Conservation (phyloP, 169 alveolate genomes). For the Plasmodium adleri region DNA sequence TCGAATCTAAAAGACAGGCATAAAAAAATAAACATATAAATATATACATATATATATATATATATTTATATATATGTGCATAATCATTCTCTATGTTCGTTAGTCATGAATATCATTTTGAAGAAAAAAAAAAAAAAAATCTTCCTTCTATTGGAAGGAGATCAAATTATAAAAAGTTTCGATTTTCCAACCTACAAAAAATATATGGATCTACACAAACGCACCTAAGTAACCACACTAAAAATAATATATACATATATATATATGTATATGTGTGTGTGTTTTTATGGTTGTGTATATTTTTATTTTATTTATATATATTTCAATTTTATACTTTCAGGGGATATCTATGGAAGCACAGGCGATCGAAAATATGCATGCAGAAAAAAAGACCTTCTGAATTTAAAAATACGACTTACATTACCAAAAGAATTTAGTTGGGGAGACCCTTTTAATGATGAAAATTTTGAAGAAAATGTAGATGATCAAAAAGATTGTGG, state of each 20-base stretch:
- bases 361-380: slow-evolving; percentile 31
- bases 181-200: slow-evolving; percentile 2
- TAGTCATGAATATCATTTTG: background rate
- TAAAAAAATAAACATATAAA: background rate
- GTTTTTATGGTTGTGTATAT: background rate
- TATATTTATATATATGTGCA: background rate
- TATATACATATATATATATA: background rate
- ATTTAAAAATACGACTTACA: slow-evolving; percentile 56
- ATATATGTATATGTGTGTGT: background rate
- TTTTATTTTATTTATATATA: background rate
- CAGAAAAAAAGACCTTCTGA: background rate
- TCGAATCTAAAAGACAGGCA: background rate
- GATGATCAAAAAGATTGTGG: slow-evolving; percentile 95
- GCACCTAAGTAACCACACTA: background rate
- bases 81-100: background rate
- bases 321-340: background rate
- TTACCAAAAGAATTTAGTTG: slow-evolving; percentile 82
- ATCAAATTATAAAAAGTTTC: slow-evolving; percentile 28
- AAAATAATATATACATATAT: background rate
- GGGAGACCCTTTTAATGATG: slow-evolving; percentile 87
- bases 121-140: slow-evolving; percentile 6
- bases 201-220: slow-evolving; percentile 19
- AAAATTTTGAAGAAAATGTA: slow-evolving; percentile 48
- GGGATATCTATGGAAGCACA: slow-evolving; percentile 21
- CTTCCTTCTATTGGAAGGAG: slow-evolving; percentile 16